Conservation (phyloP, 1,139 yeast genomes). For the Scheffersomyces segobiensis region DNA sequence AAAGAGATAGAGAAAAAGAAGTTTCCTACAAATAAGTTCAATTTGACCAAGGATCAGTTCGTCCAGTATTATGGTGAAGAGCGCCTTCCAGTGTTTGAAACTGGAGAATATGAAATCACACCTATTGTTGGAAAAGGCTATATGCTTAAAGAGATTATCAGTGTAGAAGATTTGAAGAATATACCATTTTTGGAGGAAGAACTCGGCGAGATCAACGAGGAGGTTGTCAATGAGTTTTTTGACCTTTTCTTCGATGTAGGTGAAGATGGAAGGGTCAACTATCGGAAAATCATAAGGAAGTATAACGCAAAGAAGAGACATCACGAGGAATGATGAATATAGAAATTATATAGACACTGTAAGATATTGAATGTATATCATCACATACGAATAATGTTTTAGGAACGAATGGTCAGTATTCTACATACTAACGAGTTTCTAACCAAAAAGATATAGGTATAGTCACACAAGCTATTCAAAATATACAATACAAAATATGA, state of each 20-base stretch:
- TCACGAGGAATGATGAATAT: conserved; percentile 1
- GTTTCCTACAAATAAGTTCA: conserved; percentile 52
- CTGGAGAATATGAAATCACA: conserved; percentile 26
- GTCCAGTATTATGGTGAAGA: conserved; percentile 49
- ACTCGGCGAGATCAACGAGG: conserved; percentile 13
- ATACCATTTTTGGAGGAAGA: conserved; percentile 24
- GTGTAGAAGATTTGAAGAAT: conserved; percentile 13
- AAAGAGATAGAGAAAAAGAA: conserved; percentile 67
- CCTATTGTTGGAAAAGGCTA: conserved; percentile 31
- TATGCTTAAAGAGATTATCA: conserved; percentile 21
- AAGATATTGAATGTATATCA: too few relatives aligned
- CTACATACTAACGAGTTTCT: too few relatives aligned
- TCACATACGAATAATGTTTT: too few relatives aligned
- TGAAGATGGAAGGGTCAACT: conserved; percentile 26
- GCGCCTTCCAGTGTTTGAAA: conserved; percentile 15
- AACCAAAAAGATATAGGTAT: too few relatives aligned
- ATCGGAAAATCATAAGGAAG: conserved; percentile 20
- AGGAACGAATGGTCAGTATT: too few relatives aligned
- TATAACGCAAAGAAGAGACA: conserved; percentile 20
- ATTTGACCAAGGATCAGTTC: conserved; percentile 47
- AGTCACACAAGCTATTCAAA: too few relatives aligned
- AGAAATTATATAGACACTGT: neutral
- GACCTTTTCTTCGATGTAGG: conserved; percentile 32
- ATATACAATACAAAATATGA: too few relatives aligned
- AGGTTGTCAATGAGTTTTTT: conserved; percentile 27